Conservation (phyloP, 2,329 filamentous ascomycete species). For the Epichloe glyceriae region DNA sequence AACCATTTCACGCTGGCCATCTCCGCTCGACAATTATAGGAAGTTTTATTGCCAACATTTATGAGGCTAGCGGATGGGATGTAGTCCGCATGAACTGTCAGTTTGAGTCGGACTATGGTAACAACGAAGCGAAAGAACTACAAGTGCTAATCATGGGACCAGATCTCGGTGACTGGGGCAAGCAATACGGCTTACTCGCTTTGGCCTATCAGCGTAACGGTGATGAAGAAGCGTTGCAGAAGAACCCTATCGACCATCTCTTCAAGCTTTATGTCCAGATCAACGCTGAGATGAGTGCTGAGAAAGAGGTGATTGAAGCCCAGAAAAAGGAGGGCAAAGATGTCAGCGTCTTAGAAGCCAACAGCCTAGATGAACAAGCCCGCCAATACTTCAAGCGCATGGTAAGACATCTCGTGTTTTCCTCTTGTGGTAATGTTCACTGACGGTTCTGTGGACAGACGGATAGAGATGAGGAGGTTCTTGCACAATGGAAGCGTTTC, state of each 20-base stretch:
- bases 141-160: background rate
- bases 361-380: constrained; percentile 59
- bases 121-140: background rate
- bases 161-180: constrained; percentile 71
- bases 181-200: constrained; percentile 61
- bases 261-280: constrained; percentile 75
- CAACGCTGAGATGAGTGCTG: constrained; percentile 50
- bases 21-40: constrained; percentile 69
- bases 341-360: constrained; percentile 32
- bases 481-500: constrained; percentile 53
- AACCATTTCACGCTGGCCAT: constrained; percentile 71
- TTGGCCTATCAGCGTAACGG: constrained; percentile 66
- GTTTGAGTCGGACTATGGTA: background rate
- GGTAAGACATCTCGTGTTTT: constrained; percentile 13
- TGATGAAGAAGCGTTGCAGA: constrained; percentile 54
- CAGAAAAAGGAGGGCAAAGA: constrained; percentile 41
- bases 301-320: constrained; percentile 52
- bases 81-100: constrained; percentile 53
- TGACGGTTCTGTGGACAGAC: constrained; percentile 22
- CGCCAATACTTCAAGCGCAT: constrained; percentile 60
- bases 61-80: constrained; percentile 60
- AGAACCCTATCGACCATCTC: constrained; percentile 69
- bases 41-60: constrained; percentile 61
- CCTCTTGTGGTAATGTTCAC: background rate
- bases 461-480: constrained; percentile 47